A percentile compares a stretch with the other conserved stretches of the same genome.
Conservation (phyloP, 1,284 basidiomycete genomes). For the Leccinum laetum region DNA sequence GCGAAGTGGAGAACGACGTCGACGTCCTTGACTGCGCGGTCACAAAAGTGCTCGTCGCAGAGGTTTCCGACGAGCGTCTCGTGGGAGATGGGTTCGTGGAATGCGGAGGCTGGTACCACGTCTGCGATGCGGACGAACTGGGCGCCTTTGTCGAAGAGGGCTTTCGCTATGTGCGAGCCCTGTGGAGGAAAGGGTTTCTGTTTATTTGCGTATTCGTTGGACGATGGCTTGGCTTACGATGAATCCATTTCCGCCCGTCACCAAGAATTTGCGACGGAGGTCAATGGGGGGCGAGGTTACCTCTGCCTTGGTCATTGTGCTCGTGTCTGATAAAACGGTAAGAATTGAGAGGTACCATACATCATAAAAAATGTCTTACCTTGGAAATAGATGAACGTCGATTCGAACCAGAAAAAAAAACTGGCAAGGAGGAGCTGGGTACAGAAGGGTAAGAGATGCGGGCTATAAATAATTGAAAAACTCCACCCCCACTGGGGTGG, state of each 20-base stretch:
- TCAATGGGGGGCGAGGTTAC: not conserved
- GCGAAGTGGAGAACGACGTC: slow-evolving; percentile 54
- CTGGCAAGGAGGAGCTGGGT: not conserved
- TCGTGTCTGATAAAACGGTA: not conserved
- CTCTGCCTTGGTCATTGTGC: slow-evolving; percentile 7
- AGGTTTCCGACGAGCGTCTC: slow-evolving; percentile 48
- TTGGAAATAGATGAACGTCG: not conserved
- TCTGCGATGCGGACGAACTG: slow-evolving; percentile 46
- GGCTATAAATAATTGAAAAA: not conserved
- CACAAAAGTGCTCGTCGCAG: slow-evolving; percentile 42
- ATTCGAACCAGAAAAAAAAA: not conserved
- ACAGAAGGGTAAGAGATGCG: not conserved
- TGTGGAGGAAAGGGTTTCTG: slow-evolving; percentile 19
- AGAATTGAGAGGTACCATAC: not conserved
- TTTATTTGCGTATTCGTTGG: not conserved
- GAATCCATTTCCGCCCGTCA: slow-evolving; percentile 59
- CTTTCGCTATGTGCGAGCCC: slow-evolving; percentile 52
- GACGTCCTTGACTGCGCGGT: slow-evolving; percentile 37
- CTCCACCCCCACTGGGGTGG: not conserved
- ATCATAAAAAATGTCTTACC: not conserved
- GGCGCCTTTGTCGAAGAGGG: slow-evolving; percentile 34
- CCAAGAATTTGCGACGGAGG: slow-evolving; percentile 32
- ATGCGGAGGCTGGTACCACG: slow-evolving; percentile 28
- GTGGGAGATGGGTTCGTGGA: slow-evolving; percentile 29
- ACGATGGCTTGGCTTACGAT: slow-evolving; percentile 41